Percentiles rank a stretch among this genome's conserved stretches.
Conservation (phyloP, 2,329 filamentous ascomycete genomes). For the Verticillium tricorpus region DNA sequence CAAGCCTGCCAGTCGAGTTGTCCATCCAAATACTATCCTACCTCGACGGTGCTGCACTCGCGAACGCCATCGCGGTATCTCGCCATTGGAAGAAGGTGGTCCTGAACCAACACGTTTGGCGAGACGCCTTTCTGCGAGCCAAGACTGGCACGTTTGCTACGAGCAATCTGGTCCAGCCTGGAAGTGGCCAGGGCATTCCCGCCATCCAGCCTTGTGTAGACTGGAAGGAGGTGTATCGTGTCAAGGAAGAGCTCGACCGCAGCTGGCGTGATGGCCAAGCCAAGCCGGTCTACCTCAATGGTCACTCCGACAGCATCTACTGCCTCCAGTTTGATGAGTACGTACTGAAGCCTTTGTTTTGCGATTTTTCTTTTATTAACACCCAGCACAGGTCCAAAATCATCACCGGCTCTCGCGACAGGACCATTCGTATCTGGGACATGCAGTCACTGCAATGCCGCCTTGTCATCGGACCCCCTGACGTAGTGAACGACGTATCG, state of each 20-base stretch:
- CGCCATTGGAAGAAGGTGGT: conserved; percentile 42
- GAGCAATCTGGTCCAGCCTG: conserved; percentile 45
- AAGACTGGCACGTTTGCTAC: conserved; percentile 59
- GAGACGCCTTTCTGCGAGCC: conserved; percentile 57
- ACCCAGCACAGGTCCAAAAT: conserved; percentile 69
- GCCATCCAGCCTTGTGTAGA: conserved; percentile 57
- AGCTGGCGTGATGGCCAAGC: conserved; percentile 79
- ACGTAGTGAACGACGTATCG: conserved; percentile 50
- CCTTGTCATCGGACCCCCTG: conserved; percentile 78
- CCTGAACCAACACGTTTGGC: conserved; percentile 56
- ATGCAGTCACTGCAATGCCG: conserved; percentile 82
- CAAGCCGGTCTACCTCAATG: conserved; percentile 82
- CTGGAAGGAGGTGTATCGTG: conserved; percentile 82
- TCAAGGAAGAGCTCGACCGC: conserved; percentile 68
- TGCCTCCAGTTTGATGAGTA: conserved; percentile 97
- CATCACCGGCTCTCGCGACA: conserved; percentile 92
- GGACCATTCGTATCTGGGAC: conserved; percentile 95
- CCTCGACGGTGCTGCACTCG: conserved; percentile 49
- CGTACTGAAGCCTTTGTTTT: conserved; percentile 23
- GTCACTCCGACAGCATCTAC: conserved; percentile 94
- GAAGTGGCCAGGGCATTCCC: conserved; percentile 54
- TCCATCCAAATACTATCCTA: conserved; percentile 54
- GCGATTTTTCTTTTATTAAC: conserved; percentile 24
- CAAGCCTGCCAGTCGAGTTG: conserved; percentile 51
- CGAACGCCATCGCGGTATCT: conserved; percentile 45